Evolutionary conservation across 139 green algal species (phyloP).

Genomic region (Trebouxia sp.): DNA sequence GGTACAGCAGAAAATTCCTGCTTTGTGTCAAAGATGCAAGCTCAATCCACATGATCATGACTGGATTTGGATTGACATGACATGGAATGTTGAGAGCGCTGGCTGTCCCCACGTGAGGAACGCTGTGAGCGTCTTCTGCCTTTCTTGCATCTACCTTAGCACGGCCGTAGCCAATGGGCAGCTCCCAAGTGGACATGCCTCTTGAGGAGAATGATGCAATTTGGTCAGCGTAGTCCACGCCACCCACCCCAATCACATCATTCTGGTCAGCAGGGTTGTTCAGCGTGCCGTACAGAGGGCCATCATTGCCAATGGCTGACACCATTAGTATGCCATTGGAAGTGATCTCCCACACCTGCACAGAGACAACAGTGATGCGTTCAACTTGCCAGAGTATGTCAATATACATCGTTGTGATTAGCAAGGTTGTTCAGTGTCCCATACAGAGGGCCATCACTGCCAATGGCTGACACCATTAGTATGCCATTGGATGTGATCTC

Average conservation of each 20-base stretch:
- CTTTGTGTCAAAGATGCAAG: no score
- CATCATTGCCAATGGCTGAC: constrained; percentile 95
- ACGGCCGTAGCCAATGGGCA: constrained; percentile 73
- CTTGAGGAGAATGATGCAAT: constrained; percentile 93
- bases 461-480: constrained; percentile 93
- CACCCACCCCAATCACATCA: constrained; percentile 97
- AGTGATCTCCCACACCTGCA: constrained; percentile 86
- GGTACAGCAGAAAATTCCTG: no score
- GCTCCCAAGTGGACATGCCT: constrained; percentile 97
- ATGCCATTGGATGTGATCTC: constrained; percentile 94
- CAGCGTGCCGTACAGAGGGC: constrained; percentile 95
- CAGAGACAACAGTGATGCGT: no score
- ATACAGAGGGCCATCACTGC: constrained; percentile 96
- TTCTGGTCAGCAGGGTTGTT: constrained; percentile 99
- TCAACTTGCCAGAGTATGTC: no score
- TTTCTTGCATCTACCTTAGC: constrained; percentile 38
- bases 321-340: constrained; percentile 93
- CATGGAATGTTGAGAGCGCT: no score
- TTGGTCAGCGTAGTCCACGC: constrained; percentile 85
- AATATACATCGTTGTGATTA: constrained; percentile 96
- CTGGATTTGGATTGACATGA: no score
- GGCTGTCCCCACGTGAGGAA: no score
- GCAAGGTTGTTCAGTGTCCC: constrained; percentile 99
- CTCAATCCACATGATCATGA: no score
- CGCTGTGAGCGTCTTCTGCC: no score